Evolutionary conservation across 2,329 filamentous ascomycete species (phyloP).

Genomic region (Pseudocercospora pini-densiflorae): DNA sequence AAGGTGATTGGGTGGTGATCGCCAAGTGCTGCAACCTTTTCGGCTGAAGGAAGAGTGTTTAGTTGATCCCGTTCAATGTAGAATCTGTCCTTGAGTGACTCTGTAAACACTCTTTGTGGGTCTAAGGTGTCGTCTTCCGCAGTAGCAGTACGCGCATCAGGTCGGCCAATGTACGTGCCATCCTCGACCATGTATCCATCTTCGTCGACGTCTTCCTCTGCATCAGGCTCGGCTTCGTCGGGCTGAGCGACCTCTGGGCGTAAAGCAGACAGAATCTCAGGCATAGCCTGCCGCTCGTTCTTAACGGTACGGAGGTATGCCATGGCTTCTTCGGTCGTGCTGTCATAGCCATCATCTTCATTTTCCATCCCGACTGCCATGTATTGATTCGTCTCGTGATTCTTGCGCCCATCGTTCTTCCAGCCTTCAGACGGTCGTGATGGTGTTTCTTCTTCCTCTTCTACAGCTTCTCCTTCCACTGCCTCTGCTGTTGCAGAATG

Average conservation of each 20-base stretch:
- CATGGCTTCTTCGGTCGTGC: constrained; percentile 39
- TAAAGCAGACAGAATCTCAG: constrained; percentile 31
- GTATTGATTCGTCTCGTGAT: constrained; percentile 32
- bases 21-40: constrained; percentile 59
- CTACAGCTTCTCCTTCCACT: neutral
- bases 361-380: constrained; percentile 34
- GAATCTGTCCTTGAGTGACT: constrained; percentile 69
- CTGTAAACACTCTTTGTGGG: constrained; percentile 70
- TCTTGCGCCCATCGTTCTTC: constrained; percentile 16
- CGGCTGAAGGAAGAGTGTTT: constrained; percentile 58
- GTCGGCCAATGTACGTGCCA: constrained; percentile 74
- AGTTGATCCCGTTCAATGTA: constrained; percentile 66
- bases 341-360: constrained; percentile 29
- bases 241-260: constrained; percentile 13
- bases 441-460: constrained; percentile 8
- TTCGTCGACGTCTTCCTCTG: constrained; percentile 39
- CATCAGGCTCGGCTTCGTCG: constrained; percentile 6
- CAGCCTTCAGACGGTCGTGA: neutral
- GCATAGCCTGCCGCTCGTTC: constrained; percentile 34
- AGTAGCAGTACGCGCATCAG: constrained; percentile 44
- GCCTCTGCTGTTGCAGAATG: neutral
- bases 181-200: constrained; percentile 71
- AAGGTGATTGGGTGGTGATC: constrained; percentile 59
- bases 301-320: constrained; percentile 40
- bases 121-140: constrained; percentile 33